phyloP scores from a whole-genome alignment of 495 filamentous ascomycete species.

The Daldinia concentrica region DNA sequence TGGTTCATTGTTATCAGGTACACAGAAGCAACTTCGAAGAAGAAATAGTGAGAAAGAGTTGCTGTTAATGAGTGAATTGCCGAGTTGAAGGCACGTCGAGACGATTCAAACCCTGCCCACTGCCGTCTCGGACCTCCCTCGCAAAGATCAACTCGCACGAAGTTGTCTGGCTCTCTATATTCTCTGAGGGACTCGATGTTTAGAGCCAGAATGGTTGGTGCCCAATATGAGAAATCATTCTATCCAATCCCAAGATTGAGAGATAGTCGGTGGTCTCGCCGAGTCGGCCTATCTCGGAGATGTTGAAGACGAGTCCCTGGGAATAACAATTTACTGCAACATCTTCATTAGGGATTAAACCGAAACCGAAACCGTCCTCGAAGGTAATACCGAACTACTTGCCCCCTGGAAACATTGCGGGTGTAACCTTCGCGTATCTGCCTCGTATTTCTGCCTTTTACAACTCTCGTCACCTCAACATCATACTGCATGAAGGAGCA shows the following conservation, averaged over 20 bases:
- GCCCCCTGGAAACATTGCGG: neutral
- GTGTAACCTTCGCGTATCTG: neutral
- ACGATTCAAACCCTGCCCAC: constrained; percentile 10
- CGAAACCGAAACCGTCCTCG: neutral
- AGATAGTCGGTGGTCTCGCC: neutral
- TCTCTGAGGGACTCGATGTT: neutral
- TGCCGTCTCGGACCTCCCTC: constrained; percentile 2
- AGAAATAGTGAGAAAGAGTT: neutral
- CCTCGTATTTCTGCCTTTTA: neutral
- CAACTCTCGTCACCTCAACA: neutral
- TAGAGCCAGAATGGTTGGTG: constrained; percentile 7
- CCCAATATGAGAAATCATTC: constrained; percentile 32
- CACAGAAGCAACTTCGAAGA: constrained; percentile 9
- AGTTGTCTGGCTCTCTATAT: neutral
- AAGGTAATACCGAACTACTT: neutral
- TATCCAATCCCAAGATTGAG: constrained; percentile 1
- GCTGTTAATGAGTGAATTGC: constrained; percentile 13
- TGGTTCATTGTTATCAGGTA: neutral
- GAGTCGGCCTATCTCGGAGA: neutral
- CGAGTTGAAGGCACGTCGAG: constrained; percentile 7
- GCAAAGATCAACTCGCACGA: constrained; percentile 7
- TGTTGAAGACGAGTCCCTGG: neutral
- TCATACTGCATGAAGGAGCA: neutral
- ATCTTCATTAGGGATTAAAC: constrained; percentile 7
- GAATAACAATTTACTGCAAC: constrained; percentile 4